phyloP scores from a whole-genome alignment of 2,329 filamentous ascomycete genomes.

The Aspergillus piperis region DNA sequence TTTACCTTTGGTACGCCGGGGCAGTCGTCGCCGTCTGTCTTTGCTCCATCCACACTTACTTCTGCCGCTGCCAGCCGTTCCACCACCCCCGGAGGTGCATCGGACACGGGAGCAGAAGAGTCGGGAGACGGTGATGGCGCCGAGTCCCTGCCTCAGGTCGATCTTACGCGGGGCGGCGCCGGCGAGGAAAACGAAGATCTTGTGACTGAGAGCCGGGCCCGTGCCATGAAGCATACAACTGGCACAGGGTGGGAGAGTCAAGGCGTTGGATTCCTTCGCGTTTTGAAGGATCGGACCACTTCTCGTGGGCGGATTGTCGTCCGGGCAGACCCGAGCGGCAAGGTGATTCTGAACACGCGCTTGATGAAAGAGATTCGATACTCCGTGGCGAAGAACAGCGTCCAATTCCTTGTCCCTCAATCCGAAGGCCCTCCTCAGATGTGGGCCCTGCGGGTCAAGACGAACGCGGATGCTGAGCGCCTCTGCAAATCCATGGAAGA shows the following conservation, averaged over 20 bases:
- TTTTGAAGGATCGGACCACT: slow-evolving; percentile 73
- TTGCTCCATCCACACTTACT: slow-evolving; percentile 34
- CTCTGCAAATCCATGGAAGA: slow-evolving; percentile 22
- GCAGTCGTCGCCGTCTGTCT: slow-evolving; percentile 23
- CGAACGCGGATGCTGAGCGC: slow-evolving; percentile 16
- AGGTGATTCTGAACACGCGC: slow-evolving; percentile 70
- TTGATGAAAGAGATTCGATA: slow-evolving; percentile 65
- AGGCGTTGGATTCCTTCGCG: slow-evolving; percentile 69
- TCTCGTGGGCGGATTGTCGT: slow-evolving; percentile 68
- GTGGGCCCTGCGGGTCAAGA: slow-evolving; percentile 71
- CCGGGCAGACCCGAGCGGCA: slow-evolving; percentile 73
- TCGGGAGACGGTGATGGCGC: slow-evolving; percentile 54
- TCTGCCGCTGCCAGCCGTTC: slow-evolving; percentile 46
- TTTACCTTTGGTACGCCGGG: slow-evolving; percentile 44
- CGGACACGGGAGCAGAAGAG: slow-evolving; percentile 44
- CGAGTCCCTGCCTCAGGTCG: slow-evolving; percentile 68
- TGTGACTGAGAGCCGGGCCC: slow-evolving; percentile 69
- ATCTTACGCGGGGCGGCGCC: slow-evolving; percentile 65
- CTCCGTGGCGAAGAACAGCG: slow-evolving; percentile 54
- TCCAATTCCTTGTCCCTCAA: slow-evolving; percentile 50
- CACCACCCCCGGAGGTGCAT: slow-evolving; percentile 50
- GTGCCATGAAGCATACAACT: slow-evolving; percentile 64
- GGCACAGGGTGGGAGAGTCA: slow-evolving; percentile 64
- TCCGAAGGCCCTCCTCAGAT: slow-evolving; percentile 64
- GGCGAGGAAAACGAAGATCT: slow-evolving; percentile 73